Evolutionary conservation across 305 asterid species (phyloP), one percentile per base, ranked within the genome.

Genomic region (Fraxinus paxiana): DNA sequence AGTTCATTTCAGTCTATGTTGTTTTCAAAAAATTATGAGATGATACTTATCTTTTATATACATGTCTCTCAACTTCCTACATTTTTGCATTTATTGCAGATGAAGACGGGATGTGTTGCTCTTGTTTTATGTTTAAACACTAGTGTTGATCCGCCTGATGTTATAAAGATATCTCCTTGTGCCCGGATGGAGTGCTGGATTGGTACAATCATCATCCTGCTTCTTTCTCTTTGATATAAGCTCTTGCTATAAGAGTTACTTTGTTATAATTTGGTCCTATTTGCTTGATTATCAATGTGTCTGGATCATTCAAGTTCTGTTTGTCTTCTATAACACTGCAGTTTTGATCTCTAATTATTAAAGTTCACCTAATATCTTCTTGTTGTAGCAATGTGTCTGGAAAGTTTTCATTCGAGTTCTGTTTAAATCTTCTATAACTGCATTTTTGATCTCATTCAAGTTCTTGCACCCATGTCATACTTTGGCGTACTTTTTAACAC

Each of bases 131-230:
- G 99, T 88, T 89, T 95, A 86, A 95, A 95, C 91, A 94, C 94
- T 86, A 91, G 95, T 31, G 97, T 95, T 67, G 98, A 95, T 82
- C 99, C 99, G 18, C 99, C 99, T 83, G 99, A 95, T 89, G 99
- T 95, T 69, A 95, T 95, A 82, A 95, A 94, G 93, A 95, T 95
- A 84, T 92, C 99, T 77, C 99, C 99, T 85, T 95, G 99, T 91
- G 99, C 99, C 65, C 94, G 99, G 77, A 91, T 95, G 97, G 99
- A 95, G 87, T 95, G 99, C 89, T 95, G 99, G 99, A 94, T 94
- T 70, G 99, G 99, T 95, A 89, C 82, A 79, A 67, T 80, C 83
- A 70, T 84, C 77, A 77, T 76, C 76, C 76, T 82, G 77, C 76
- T 82, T 81, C 65, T 76, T 30, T 87, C 46, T 81, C 41, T 15